Evolutionary conservation across 805 yeast species (phyloP), one percentile per base, ranked within the genome.

Genomic region (Wickerhamomyces subpelliculosus): DNA sequence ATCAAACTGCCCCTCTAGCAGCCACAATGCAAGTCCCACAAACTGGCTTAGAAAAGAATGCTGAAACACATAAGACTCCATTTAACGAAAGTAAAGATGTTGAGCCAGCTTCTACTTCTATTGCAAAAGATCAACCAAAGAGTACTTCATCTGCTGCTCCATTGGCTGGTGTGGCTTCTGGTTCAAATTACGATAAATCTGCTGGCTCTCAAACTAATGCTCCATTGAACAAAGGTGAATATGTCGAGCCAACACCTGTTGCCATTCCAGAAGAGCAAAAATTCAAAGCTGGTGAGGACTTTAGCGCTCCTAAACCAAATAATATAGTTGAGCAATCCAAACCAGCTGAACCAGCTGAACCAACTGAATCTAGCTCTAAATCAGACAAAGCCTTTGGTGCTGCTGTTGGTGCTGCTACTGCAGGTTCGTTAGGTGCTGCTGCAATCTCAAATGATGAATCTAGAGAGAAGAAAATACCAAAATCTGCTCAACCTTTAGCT

Each of bases 191-290:
- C n/a, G n/a, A n/a, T n/a, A 25, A 25, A n/a, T 8, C 8, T 27
- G 11, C 20, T 9, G 19, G 19, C 6, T 23, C 8, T 23, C 6
- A 16, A 18, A 12, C 4, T 11, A 35, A 18, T 9, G 14, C 19
- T 24, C 29, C 33, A 29, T 27, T 27, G 19, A 18, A 18, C 16
- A 33, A 27, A 20, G 38, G 39, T 12, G 6, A 27, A 8, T 35
- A 41, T 16, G 33, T 22, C 16, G 45, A 41, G 17, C 41, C 43
- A 27, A 23, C 27, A 8, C 34, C 45, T n/a, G 27, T 38, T n/a
- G 33, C 39, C 10, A 38, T 38, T 27, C 44, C 44, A 12, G 35
- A 23, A 25, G 32, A 27, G 3, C 44, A 41, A 23, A 45, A 45
- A 22, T 43, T 45, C 16, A 23, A 32, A 19, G 33, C 36, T 30